Evolutionary conservation across 23 red algal genomes (phyloP), one percentile per base, ranked within the genome.

Genomic region (Pyropia yezoensis): DNA sequence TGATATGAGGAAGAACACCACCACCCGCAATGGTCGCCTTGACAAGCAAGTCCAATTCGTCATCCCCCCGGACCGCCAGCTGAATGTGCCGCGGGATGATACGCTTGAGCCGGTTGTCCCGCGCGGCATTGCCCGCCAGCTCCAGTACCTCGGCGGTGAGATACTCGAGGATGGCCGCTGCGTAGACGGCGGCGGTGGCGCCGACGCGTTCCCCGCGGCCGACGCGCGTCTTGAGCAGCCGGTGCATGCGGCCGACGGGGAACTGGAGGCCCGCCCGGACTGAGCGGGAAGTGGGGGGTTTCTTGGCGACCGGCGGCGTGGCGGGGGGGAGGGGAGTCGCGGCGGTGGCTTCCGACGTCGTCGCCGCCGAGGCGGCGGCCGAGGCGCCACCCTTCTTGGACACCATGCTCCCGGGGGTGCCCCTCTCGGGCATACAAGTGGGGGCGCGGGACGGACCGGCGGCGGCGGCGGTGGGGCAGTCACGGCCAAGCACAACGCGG

Each of bases 11-110:
- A 52, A 95, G 81, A 26, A 95, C 89, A 70, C 89, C 89, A 6
- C 89, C 89, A 15, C 89, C 89, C 16, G 89, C 89, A 66, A 95
- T 95, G 25, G 89, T 95, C 22, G 89, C 89, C 61, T 95, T 83
- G 15, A 95, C 82, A 18, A 95, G 73, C 49, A 64, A 70, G 63
- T 95, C 89, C 27, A 95, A 66, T 59, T 95, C 89, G 23, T 95
- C 89, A 32, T 95, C 89, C 13, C 89, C 89, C 18, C 89, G 89
- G 61, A 95, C 87, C 12, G 89, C 89, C 25, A 95, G 76, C 70
- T 95, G 89, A 27, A 95, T 57, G 50, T 95, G 89, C 28, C 89
- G 61, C 13, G 89, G 89, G 15, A 80, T 80, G 49, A 95, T 83
- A 19, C 89, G 89, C 61, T 95, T 95, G 4, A 80, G 59, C 51